Percentiles rank a stretch among this genome's conserved stretches.
Evolutionary conservation across 2,329 filamentous ascomycete genomes (phyloP).

Genomic region (Lecanoromycetidae sp.): DNA sequence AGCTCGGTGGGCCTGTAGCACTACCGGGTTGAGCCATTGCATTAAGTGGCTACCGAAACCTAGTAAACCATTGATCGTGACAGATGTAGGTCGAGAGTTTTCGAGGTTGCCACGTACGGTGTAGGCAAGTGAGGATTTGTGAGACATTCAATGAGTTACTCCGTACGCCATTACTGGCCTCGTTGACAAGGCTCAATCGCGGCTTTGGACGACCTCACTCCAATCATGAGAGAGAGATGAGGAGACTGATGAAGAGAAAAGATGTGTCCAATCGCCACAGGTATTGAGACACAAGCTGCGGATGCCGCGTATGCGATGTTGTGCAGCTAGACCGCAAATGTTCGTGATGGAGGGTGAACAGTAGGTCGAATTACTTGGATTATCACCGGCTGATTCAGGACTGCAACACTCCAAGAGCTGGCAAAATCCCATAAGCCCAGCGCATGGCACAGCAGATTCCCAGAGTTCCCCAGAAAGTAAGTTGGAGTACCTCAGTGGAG

Average conservation of each 20-base stretch:
- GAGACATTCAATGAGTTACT: background rate
- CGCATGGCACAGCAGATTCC: no score
- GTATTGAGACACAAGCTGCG: background rate
- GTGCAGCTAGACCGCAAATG: background rate
- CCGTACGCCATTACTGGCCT: background rate
- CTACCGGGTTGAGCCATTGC: slow-evolving; percentile 1
- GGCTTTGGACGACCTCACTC: background rate
- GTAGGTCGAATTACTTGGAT: no score
- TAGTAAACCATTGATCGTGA: background rate
- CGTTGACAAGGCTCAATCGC: background rate
- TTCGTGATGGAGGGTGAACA: background rate
- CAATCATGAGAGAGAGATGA: background rate
- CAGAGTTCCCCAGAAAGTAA: no score
- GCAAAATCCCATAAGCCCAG: no score
- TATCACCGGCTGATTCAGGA: no score
- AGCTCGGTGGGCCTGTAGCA: background rate
- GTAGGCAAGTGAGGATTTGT: background rate
- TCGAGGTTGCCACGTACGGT: background rate
- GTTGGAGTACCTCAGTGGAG: no score
- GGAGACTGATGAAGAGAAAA: background rate
- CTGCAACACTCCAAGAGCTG: no score
- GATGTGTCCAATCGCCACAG: background rate
- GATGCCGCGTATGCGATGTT: slow-evolving; percentile 6
- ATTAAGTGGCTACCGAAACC: background rate
- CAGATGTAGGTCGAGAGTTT: no score